Evolutionary conservation across 108 stramenopile genomes (phyloP).

Genomic region (Skeletonema tropicum): DNA sequence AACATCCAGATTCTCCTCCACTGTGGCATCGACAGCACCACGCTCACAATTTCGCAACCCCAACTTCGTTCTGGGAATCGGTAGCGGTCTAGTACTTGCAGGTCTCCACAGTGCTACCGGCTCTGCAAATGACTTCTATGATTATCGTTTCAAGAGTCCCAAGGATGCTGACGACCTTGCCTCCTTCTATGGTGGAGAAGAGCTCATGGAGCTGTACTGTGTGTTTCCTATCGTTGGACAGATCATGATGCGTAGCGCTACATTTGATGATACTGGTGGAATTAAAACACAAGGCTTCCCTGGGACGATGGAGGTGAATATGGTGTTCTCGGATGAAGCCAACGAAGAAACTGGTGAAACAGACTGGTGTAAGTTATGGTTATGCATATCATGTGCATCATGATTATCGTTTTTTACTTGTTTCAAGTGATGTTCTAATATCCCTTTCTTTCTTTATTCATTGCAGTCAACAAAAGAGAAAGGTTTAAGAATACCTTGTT

Average conservation of each 20-base stretch:
- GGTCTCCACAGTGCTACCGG: conserved; percentile 13
- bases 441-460: background rate
- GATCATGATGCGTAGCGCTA: conserved; percentile 54
- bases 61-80: background rate
- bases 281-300: conserved; percentile 50
- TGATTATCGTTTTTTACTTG: background rate
- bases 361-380: conserved; percentile 7
- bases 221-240: conserved; percentile 52
- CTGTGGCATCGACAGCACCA: background rate
- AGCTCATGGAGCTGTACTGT: conserved; percentile 62
- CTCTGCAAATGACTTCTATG: conserved; percentile 42
- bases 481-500: conserved; percentile 41
- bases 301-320: conserved; percentile 42
- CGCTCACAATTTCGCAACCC: conserved; percentile 1
- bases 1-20: background rate
- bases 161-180: conserved; percentile 48
- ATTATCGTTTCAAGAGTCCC: conserved; percentile 39
- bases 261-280: conserved; percentile 52
- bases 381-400: background rate
- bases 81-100: background rate
- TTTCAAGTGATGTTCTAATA: background rate
- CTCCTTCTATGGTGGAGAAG: conserved; percentile 54
- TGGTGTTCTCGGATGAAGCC: conserved; percentile 49
- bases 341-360: conserved; percentile 35
- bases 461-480: conserved; percentile 53